Conservation (phyloP, 768 basidiomycete genomes). For the Gyrodon lividus region DNA sequence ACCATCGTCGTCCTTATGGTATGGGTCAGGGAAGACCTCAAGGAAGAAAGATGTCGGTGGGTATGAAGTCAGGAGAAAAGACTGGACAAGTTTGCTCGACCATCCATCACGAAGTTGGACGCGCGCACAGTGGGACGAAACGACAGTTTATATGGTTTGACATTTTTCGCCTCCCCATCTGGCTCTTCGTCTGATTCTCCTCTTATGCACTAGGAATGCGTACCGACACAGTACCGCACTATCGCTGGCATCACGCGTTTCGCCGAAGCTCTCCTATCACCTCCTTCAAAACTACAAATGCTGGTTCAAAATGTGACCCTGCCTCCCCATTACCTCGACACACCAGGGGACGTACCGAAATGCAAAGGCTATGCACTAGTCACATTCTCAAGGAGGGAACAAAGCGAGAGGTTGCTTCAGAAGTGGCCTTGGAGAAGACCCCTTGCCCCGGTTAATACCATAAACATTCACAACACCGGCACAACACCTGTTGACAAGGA, state of each 20-base stretch:
- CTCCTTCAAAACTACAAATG: constrained; percentile 2
- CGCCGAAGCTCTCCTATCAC: constrained; percentile 34
- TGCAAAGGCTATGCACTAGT: constrained; percentile 80
- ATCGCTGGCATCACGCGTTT: constrained; percentile 52
- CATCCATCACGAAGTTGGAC: constrained; percentile 26
- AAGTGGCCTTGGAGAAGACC: constrained; percentile 63
- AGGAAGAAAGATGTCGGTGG: constrained; percentile 42
- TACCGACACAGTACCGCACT: constrained; percentile 55
- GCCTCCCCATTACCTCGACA: constrained; percentile 65
- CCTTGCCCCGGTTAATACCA: neutral
- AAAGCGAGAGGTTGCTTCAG: constrained; percentile 42
- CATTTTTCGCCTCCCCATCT: neutral
- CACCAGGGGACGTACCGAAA: constrained; percentile 49
- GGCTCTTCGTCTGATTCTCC: constrained; percentile 1
- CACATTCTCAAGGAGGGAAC: constrained; percentile 43
- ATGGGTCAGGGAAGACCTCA: constrained; percentile 29
- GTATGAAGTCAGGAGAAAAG: constrained; percentile 64
- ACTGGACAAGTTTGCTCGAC: constrained; percentile 33
- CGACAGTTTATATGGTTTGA: constrained; percentile 69
- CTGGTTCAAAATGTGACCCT: constrained; percentile 54
- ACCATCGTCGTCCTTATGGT: constrained; percentile 41
- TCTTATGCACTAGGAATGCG: constrained; percentile 55
- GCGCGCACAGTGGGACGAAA: constrained; percentile 56
- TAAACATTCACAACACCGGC: neutral
- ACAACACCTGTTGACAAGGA: constrained; percentile 31